Evolutionary conservation across 257 asterid genomes (phyloP).

Genomic region (Nicotiana noctiflora): DNA sequence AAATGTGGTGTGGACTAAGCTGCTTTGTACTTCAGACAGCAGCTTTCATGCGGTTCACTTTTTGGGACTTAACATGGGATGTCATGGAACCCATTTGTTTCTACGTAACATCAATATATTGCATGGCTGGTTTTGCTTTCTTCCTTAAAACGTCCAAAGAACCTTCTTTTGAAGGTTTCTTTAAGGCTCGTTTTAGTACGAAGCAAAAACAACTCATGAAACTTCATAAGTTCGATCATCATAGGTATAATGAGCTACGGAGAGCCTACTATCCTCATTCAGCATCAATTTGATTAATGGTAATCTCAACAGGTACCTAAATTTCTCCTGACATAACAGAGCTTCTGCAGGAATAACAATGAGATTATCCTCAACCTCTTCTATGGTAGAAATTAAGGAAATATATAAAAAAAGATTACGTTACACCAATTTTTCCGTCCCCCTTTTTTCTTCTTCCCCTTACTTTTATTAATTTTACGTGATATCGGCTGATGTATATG

Average conservation of each 20-base stretch:
- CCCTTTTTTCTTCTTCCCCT: too few relatives aligned
- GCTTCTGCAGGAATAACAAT: too few relatives aligned
- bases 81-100: slow-evolving; percentile 74
- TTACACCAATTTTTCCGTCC: too few relatives aligned
- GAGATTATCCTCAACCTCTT: too few relatives aligned
- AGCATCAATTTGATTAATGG: neutral
- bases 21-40: slow-evolving; percentile 27
- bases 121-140: slow-evolving; percentile 43
- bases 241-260: slow-evolving; percentile 33
- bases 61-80: slow-evolving; percentile 73
- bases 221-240: slow-evolving; percentile 35
- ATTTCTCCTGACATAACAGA: too few relatives aligned
- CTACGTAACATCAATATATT: slow-evolving; percentile 37
- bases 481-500: too few relatives aligned
- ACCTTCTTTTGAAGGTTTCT: slow-evolving; percentile 53
- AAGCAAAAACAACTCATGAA: slow-evolving; percentile 55
- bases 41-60: slow-evolving; percentile 50
- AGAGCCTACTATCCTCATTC: slow-evolving; percentile 3
- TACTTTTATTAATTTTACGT: too few relatives aligned
- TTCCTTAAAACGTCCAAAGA: slow-evolving; percentile 53
- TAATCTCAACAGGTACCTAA: neutral
- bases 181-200: slow-evolving; percentile 36
- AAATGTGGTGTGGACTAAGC: slow-evolving; percentile 51
- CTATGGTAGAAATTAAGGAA: too few relatives aligned
- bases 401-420: too few relatives aligned